Conservation (phyloP, 768 basidiomycete species). For the Amanita exitialis region DNA sequence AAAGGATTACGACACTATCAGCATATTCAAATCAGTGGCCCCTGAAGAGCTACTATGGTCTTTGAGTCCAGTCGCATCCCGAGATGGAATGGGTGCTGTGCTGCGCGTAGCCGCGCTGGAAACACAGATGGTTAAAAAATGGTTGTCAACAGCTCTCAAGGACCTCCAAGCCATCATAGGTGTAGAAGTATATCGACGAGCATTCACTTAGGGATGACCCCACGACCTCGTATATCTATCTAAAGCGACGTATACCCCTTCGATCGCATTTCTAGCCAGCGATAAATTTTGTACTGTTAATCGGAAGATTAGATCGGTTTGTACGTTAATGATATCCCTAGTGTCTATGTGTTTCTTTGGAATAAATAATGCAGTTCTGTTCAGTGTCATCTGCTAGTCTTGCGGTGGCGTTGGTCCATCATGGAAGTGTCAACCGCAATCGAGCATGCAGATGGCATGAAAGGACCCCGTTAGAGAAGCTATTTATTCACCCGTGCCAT, state of each 20-base stretch:
- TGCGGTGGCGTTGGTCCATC: no score
- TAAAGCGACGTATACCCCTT: no score
- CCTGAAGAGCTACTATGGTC: constrained; percentile 78
- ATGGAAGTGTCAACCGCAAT: no score
- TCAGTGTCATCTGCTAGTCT: no score
- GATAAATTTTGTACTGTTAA: background rate
- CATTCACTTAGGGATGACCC: constrained; percentile 28
- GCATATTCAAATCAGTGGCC: constrained; percentile 50
- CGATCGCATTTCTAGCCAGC: background rate
- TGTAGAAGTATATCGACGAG: constrained; percentile 50
- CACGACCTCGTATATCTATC: no score
- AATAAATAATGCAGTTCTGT: no score
- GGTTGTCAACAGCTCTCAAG: constrained; percentile 50
- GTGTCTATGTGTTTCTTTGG: no score
- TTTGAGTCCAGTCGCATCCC: constrained; percentile 44
- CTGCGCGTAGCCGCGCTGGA: constrained; percentile 69
- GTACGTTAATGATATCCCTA: no score
- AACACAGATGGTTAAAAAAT: constrained; percentile 63
- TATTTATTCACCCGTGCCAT: no score
- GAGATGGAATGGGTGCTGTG: constrained; percentile 36
- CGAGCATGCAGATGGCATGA: no score
- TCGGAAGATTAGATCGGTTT: no score
- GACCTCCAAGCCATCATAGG: constrained; percentile 48
- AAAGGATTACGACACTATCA: constrained; percentile 38
- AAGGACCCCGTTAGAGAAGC: no score